Percentiles rank a stretch among this genome's conserved stretches.
These are phyloP conservation scores for Podila epigama DNA, from an alignment of 192 early-diverging fungal species.

Conservation along the genomic window DNA sequence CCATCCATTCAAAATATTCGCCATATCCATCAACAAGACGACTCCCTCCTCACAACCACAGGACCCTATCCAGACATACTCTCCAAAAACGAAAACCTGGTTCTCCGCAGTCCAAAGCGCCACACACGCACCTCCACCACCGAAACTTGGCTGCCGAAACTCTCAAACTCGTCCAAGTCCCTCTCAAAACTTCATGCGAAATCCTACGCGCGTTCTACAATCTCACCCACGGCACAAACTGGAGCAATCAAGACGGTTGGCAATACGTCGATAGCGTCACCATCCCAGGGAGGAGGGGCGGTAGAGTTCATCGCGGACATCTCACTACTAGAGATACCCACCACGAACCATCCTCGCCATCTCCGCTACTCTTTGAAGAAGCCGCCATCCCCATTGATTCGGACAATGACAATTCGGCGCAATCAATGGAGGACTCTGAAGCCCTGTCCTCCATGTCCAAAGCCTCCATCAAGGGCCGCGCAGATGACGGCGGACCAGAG, in stretches of 20 bases:
- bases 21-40: not conserved
- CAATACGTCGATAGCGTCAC: conserved; percentile 27
- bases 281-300: too few species aligned
- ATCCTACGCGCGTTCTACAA: conserved; percentile 31
- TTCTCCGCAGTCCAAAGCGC: not conserved
- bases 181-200: conserved; percentile 22
- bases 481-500: not conserved
- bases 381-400: too few species aligned
- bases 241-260: conserved; percentile 45
- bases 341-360: too few species aligned
- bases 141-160: conserved; percentile 8
- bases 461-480: too few species aligned
- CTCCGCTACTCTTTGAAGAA: too few species aligned
- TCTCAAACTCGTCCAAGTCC: conserved; percentile 12
- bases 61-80: too few species aligned
- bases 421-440: too few species aligned
- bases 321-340: too few species aligned
- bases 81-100: not conserved
- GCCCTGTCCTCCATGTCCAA: too few species aligned
- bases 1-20: not conserved
- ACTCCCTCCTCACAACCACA: not conserved
- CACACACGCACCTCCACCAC: not conserved
- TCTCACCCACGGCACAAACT: conserved; percentile 12
- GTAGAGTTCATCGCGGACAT: too few species aligned
- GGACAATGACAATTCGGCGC: too few species aligned